A percentile compares a stretch with the other conserved stretches of the same genome.
Conservation (phyloP, 192 early-diverging fungal genomes). For the Backusella morwellensis region DNA sequence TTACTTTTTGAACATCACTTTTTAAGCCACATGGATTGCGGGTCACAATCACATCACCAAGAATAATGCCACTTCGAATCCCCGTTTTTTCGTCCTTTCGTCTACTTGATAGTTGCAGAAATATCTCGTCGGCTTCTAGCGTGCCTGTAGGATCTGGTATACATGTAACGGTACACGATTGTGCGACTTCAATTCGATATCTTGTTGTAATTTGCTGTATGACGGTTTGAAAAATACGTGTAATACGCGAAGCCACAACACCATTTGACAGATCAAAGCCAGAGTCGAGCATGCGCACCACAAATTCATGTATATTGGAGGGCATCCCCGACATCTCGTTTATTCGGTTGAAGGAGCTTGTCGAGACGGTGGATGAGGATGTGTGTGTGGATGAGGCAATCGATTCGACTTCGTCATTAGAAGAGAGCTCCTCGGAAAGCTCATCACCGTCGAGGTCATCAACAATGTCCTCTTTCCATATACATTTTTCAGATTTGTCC, state of each 20-base stretch:
- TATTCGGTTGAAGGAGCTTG: background rate
- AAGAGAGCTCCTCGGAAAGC: background rate
- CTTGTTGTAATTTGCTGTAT: slow-evolving; percentile 18
- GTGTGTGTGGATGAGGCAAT: background rate
- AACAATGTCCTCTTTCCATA: slow-evolving; percentile 3
- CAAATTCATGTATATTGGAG: slow-evolving; percentile 9
- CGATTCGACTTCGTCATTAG: background rate
- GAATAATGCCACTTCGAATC: slow-evolving; percentile 19
- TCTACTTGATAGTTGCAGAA: slow-evolving; percentile 29
- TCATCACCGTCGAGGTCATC: background rate
- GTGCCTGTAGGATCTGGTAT: slow-evolving; percentile 36
- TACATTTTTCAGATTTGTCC: background rate
- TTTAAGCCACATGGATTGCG: slow-evolving; percentile 64
- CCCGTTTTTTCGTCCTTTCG: slow-evolving; percentile 27
- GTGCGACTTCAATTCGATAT: slow-evolving; percentile 22
- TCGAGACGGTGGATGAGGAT: background rate
- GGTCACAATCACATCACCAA: slow-evolving; percentile 41
- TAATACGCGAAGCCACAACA: slow-evolving; percentile 27
- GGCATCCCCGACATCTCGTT: slow-evolving; percentile 25
- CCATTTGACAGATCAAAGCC: slow-evolving; percentile 32
- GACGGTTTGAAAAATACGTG: slow-evolving; percentile 4
- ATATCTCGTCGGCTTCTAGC: slow-evolving; percentile 23
- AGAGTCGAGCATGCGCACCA: slow-evolving; percentile 29
- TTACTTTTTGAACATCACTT: slow-evolving; percentile 57
- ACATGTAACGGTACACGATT: slow-evolving; percentile 31